These are phyloP conservation scores for Limnanthes douglasii DNA, from an alignment of 345 rosid species.

Conservation along the genomic window DNA sequence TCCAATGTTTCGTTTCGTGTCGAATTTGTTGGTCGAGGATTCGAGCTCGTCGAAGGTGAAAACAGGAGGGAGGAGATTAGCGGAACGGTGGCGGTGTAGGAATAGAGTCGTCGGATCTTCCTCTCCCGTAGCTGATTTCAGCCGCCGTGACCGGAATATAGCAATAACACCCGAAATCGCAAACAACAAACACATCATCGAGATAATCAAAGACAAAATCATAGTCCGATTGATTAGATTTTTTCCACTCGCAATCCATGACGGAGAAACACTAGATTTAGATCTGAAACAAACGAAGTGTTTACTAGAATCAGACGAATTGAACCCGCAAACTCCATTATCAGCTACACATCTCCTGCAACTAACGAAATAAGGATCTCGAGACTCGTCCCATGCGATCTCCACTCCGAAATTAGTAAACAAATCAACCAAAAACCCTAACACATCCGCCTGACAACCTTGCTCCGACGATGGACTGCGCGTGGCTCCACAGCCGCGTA, in stretches of 20 bases:
- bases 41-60: slow-evolving; percentile 90
- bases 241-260: slow-evolving; percentile 15
- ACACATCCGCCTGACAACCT: slow-evolving; percentile 49
- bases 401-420: slow-evolving; percentile 33
- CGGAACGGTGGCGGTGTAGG: slow-evolving; percentile 67
- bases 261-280: slow-evolving; percentile 18
- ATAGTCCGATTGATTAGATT: slow-evolving; percentile 23
- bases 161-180: slow-evolving; percentile 25
- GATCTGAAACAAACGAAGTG: slow-evolving; percentile 38
- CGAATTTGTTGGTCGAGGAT: slow-evolving; percentile 60
- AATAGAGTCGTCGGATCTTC: slow-evolving; percentile 73
- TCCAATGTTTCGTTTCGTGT: slow-evolving; percentile 67
- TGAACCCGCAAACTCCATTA: slow-evolving; percentile 63
- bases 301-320: slow-evolving; percentile 40
- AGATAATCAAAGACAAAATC: slow-evolving; percentile 30
- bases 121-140: slow-evolving; percentile 22
- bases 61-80: slow-evolving; percentile 67
- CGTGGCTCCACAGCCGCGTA: slow-evolving; percentile 40
- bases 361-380: slow-evolving; percentile 41
- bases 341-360: slow-evolving; percentile 34
- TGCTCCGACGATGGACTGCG: slow-evolving; percentile 20
- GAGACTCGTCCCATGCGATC: slow-evolving; percentile 55
- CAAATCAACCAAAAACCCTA: slow-evolving; percentile 30
- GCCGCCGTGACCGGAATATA: slow-evolving; percentile 35
- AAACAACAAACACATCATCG: slow-evolving; percentile 37